Base-by-base conservation (phyloP, 495 filamentous ascomycete genomes). In the Penicillium arizonense region DNA sequence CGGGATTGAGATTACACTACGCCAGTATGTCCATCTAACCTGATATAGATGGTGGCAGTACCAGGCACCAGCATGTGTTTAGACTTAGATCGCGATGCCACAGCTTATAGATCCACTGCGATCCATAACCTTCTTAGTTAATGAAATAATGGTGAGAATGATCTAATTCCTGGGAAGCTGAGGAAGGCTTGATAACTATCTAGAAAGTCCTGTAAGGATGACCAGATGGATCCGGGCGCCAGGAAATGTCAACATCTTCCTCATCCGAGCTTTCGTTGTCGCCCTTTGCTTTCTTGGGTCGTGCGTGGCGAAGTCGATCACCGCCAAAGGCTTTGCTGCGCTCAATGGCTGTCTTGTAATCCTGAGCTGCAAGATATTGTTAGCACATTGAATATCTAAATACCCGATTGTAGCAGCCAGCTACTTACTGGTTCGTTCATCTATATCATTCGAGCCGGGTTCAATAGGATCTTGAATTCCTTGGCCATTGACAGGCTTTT, bases 341-440 rank as follows among this genome's bases (percentile, higher is more conserved):
- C 7, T 61, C 39, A 7, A 56, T 48, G 18, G 44, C 55, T 2
- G 44, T 46, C 16, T 52, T 21, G 4, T 62, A 53, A 23, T 58
- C 46, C 8, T n/a, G 26, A 16, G 55, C 61, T 59, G 33, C 12
- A 18, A 2, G 0, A 8, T 26, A 6, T 5, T 18, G n/a, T 50
- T 8, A 50, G 37, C 18, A 7, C 3, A 3, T 16, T n/a, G 26
- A 24, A 34, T 2, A 1, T 9, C 32, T 16, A 6, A 14, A 3
- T 2, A 3, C 12, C 0, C n/a, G 9, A 18, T 8, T 11, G 14
- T 4, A 18, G 16, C 9, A 10, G 14, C 0, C 12, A 38, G n/a
- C 13, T 26, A 18, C 47, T 14, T 43, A 50, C 48, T 50, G 28
- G 42, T 50, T 35, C 28, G 21, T n/a, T 50, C 48, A n/a, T 50